Percentiles rank a stretch among this genome's conserved stretches.
Conservation (phyloP, 345 rosid species). For the Mangifera indica region DNA sequence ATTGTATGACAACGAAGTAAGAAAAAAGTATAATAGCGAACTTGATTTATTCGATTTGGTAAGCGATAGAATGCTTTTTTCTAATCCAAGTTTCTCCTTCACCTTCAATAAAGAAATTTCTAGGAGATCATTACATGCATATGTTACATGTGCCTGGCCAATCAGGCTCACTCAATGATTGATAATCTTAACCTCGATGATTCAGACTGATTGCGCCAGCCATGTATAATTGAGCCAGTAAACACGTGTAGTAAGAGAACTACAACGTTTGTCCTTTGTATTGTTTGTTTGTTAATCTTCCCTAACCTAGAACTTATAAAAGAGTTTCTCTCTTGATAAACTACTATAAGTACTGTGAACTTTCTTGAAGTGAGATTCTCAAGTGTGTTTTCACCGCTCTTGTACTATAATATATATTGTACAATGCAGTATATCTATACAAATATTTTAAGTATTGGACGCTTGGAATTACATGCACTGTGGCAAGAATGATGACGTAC, state of each 20-base stretch:
- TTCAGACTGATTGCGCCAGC: neutral
- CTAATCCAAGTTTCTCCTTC: neutral
- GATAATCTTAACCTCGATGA: constrained; percentile 2
- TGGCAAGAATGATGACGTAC: neutral
- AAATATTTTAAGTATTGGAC: neutral
- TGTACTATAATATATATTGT: neutral
- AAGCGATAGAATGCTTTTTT: neutral
- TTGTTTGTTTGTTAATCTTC: neutral
- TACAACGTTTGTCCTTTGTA: neutral
- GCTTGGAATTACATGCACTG: neutral
- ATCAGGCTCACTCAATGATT: neutral
- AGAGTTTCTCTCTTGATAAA: neutral
- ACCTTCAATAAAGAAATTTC: neutral
- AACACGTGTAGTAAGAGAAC: neutral
- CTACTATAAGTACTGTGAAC: neutral
- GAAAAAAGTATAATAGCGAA: too few species aligned
- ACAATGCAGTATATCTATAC: neutral
- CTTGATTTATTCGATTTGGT: neutral
- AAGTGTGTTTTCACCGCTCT: neutral
- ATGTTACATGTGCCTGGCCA: neutral
- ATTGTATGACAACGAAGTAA: too few species aligned
- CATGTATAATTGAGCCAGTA: neutral
- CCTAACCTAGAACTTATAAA: neutral
- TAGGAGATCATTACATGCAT: neutral
- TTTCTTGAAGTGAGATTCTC: constrained; percentile 4